A percentile compares a stretch with the other conserved stretches of the same genome.
These are phyloP conservation scores for Karstenula rhodostoma DNA, from an alignment of 2,329 filamentous ascomycete genomes.

Conservation along the genomic window DNA sequence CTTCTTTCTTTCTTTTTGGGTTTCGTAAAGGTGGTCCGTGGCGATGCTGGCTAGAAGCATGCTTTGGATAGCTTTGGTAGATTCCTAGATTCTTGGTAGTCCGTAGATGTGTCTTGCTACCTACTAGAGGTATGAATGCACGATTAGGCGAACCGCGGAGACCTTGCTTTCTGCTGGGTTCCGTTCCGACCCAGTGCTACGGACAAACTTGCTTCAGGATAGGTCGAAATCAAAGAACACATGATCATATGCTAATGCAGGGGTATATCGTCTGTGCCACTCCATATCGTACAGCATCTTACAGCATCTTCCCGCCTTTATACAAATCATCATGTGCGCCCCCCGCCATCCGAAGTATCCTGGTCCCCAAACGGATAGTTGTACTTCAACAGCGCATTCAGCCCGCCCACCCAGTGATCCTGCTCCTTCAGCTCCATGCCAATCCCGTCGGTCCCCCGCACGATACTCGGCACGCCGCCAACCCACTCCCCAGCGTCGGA, in stretches of 20 bases:
- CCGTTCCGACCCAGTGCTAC: too few relatives aligned
- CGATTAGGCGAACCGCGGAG: neutral
- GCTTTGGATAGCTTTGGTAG: too few relatives aligned
- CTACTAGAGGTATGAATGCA: too few relatives aligned
- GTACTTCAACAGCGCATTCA: slow-evolving; percentile 94
- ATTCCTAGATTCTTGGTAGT: neutral
- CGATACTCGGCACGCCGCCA: slow-evolving; percentile 91
- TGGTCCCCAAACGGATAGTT: slow-evolving; percentile 89
- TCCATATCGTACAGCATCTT: slow-evolving; percentile 8
- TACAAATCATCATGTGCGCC: neutral
- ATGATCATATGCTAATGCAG: neutral
- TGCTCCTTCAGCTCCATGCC: slow-evolving; percentile 62
- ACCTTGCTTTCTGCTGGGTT: too few relatives aligned
- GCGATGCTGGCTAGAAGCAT: too few relatives aligned
- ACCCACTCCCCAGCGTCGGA: slow-evolving; percentile 61
- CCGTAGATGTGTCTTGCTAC: too few relatives aligned
- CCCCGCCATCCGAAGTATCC: slow-evolving; percentile 25
- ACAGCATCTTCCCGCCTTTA: too few relatives aligned
- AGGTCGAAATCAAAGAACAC: neutral
- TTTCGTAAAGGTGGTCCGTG: too few relatives aligned
- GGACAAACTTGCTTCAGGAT: neutral
- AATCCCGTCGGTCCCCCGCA: slow-evolving; percentile 62
- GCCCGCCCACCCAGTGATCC: slow-evolving; percentile 94
- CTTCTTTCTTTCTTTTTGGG: too few relatives aligned
- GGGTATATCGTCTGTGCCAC: slow-evolving; percentile 1